Conservation (phyloP, 495 filamentous ascomycete genomes). For the Hypoxylon crocopeplum region DNA sequence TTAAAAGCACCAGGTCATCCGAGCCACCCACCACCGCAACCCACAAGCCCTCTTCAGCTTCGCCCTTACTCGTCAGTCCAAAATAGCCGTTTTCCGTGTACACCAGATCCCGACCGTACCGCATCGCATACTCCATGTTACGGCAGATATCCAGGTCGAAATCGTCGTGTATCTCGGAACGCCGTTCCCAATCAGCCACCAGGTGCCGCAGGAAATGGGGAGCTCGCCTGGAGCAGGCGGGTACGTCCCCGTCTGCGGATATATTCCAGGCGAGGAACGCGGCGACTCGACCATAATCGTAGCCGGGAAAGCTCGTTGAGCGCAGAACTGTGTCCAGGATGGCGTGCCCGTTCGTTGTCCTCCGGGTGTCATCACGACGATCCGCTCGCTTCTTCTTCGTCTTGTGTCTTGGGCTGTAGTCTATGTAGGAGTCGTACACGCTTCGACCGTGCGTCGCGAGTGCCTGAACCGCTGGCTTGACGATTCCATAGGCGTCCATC, state of each 20-base stretch:
- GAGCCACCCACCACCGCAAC: neutral
- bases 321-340: neutral
- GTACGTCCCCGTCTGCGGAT: neutral
- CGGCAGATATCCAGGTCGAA: neutral
- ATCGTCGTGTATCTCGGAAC: neutral
- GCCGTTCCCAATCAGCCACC: neutral
- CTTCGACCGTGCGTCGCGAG: neutral
- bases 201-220: neutral
- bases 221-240: neutral
- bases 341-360: neutral
- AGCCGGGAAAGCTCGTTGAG: neutral
- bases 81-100: neutral
- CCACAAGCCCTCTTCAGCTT: conserved; percentile 1
- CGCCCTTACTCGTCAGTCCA: neutral
- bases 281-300: neutral
- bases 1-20: neutral
- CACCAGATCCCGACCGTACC: neutral
- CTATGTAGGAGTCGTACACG: neutral
- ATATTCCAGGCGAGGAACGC: neutral
- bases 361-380: no score
- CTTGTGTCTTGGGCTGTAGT: neutral
- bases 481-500: neutral
- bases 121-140: neutral
- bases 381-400: neutral
- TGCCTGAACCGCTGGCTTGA: neutral